Evolutionary conservation across 305 asterid genomes (phyloP).

Genomic region (Salvia sclarea): DNA sequence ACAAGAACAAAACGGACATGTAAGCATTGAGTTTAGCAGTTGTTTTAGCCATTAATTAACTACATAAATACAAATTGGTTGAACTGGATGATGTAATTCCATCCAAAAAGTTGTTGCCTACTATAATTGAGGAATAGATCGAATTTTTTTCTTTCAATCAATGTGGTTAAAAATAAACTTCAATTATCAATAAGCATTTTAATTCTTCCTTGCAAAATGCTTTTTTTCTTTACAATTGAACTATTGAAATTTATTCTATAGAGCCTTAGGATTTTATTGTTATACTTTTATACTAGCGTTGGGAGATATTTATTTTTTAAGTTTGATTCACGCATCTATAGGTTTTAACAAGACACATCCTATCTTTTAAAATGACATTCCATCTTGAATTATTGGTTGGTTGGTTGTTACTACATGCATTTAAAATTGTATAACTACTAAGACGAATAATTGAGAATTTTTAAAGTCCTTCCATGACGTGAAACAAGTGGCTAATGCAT

Average conservation of each 20-base stretch:
- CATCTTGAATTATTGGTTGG: no score
- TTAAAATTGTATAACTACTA: no score
- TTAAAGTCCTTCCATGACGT: no score
- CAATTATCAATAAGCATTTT: not conserved
- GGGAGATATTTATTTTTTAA: no score
- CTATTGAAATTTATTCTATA: not conserved
- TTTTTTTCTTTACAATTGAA: no score
- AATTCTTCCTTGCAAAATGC: not conserved
- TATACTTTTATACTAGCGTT: no score
- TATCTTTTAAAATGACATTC: no score
- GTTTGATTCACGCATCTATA: no score
- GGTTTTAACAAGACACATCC: no score
- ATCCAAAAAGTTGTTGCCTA: conserved; percentile 28
- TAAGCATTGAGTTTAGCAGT: not conserved
- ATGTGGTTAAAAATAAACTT: not conserved
- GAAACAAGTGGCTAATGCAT: no score
- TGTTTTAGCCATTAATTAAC: conserved; percentile 8
- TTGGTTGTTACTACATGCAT: no score
- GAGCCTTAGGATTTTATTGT: not conserved
- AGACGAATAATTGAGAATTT: no score
- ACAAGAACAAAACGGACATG: conserved; percentile 22
- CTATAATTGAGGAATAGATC: conserved; percentile 1
- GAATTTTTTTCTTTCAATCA: not conserved
- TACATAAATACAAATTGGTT: conserved; percentile 14
- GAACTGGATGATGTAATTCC: conserved; percentile 24